Base-by-base conservation (phyloP, 176 grass and related monocot species). In the Phoenix dactylifera region DNA sequence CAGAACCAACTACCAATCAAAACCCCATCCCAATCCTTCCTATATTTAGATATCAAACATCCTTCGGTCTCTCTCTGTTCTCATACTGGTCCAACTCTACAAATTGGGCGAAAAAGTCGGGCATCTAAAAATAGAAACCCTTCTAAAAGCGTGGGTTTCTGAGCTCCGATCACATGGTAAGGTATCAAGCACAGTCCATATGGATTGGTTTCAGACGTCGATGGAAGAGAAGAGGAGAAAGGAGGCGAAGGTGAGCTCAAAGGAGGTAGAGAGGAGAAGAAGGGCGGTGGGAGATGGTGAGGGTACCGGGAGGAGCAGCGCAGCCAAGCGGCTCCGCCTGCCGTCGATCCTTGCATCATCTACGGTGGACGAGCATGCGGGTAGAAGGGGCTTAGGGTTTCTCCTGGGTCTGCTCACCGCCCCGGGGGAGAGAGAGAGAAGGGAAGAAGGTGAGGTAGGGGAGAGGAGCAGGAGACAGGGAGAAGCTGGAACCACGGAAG, bases 341-440 rank as follows among this genome's bases (percentile, higher is more conserved):
- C 48, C 62, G 19, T 20, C 62, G 62, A 51, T 51, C 16, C 15
- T 50, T 17, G 62, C 62, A 50, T 65, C 62, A 65, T 65, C 19
- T 51, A 35, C 15, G 58, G 16, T 14, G 25, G 17, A 44, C 2
- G 2, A 44, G 35, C 35, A 44, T 44, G 35, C 35, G 15, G 17
- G 26, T 10, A 22, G 4, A 51, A 39, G 18, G 2, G n/a, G 17
- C 19, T 51, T 3, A 22, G 48, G 9, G 7, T 23, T 24, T 19
- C 22, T 16, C 7, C 32, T 51, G 12, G 18, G 62, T 35, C 22
- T 18, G 22, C 48, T 16, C 7, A 24, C 26, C 18, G 48, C 16
- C 14, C 15, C 10, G 12, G 20, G 7, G 9, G 18, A 14, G 26
- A 44, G 1, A 48, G 28, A 7, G 25, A 35, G 59, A 19, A 18